Percentiles rank a stretch among this genome's conserved stretches.
These are phyloP conservation scores for Larix kaempferi DNA, from an alignment of 75 land plant species.

Conservation along the genomic window DNA sequence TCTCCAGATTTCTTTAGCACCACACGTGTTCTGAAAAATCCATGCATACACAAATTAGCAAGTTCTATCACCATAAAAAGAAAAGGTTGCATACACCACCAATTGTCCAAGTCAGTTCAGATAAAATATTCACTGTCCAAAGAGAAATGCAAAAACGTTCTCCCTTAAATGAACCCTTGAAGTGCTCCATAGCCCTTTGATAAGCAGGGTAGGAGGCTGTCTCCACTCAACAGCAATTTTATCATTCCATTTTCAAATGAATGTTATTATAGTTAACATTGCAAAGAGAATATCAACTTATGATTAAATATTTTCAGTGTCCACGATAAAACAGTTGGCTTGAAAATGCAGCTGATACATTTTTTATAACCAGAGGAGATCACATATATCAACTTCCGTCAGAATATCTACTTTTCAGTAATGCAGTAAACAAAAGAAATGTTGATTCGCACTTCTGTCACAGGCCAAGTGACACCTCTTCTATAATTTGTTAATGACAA, in stretches of 20 bases:
- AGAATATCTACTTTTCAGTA: no score
- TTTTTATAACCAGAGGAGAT: neutral
- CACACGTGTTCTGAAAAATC: conserved; percentile 76
- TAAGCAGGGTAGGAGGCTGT: no score
- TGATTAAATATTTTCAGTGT: no score
- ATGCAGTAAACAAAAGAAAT: no score
- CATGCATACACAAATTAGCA: neutral
- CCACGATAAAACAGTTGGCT: neutral
- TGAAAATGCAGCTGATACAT: neutral
- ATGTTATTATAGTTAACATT: neutral
- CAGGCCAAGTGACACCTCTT: neutral
- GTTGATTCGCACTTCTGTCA: neutral
- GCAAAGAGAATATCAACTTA: neutral
- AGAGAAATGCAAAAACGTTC: neutral
- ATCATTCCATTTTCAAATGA: neutral
- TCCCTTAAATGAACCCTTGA: neutral
- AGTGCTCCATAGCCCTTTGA: neutral
- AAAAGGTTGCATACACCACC: neutral
- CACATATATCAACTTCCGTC: no score
- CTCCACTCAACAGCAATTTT: neutral
- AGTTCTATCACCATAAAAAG: neutral
- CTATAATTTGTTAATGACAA: neutral
- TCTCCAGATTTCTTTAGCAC: conserved; percentile 80
- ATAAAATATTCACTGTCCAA: neutral
- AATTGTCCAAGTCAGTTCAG: neutral